These are phyloP conservation scores for Aspergillus quadrilineatus DNA, from an alignment of 2,329 filamentous ascomycete genomes.

Conservation along the genomic window DNA sequence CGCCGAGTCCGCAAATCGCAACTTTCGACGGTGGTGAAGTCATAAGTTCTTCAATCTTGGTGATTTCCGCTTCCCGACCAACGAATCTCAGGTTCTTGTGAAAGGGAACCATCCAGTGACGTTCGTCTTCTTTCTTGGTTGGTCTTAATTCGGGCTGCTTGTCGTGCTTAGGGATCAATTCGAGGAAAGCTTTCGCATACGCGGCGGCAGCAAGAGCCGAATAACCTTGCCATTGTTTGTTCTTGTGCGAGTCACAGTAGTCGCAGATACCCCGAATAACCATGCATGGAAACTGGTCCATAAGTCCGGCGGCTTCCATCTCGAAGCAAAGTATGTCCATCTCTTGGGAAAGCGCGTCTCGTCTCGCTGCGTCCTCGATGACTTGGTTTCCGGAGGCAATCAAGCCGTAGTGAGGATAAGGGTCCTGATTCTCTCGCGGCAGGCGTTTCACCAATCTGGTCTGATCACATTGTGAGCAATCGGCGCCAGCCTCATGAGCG, in stretches of 20 bases:
- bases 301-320: neutral
- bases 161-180: neutral
- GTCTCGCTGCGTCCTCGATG: too few relatives aligned
- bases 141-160: neutral
- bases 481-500: neutral
- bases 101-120: neutral
- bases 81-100: neutral
- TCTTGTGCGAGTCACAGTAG: neutral
- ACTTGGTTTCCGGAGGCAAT: too few relatives aligned
- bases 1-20: neutral
- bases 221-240: neutral
- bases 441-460: neutral
- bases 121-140: too few relatives aligned
- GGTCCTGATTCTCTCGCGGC: neutral
- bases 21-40: neutral
- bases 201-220: neutral
- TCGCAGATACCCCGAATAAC: neutral
- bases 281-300: neutral
- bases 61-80: neutral
- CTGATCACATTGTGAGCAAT: slow-evolving; percentile 5
- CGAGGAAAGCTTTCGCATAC: neutral
- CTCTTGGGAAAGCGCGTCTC: neutral
- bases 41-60: neutral
- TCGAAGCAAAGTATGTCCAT: neutral
- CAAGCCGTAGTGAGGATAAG: too few relatives aligned